Percentiles rank a stretch among this genome's conserved stretches.
Evolutionary conservation across 2,329 filamentous ascomycete species (phyloP).

Genomic region (Teratosphaeria gauchensis): DNA sequence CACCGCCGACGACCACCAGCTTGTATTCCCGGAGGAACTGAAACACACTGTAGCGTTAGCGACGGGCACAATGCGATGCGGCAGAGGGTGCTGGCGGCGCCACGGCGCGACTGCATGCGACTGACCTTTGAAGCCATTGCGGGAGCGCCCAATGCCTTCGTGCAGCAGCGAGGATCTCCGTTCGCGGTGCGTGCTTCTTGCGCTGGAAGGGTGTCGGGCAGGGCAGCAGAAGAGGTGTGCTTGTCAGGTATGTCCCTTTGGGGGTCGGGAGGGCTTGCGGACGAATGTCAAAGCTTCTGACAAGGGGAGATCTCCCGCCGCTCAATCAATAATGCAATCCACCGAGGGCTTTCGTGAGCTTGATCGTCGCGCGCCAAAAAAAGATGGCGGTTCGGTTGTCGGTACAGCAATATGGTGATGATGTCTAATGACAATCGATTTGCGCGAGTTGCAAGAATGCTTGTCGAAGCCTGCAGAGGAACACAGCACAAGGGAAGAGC

Average conservation of each 20-base stretch:
- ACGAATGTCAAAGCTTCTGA: not conserved
- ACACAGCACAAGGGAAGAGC: too few species aligned
- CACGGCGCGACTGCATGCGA: constrained; percentile 7
- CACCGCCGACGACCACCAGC: constrained; percentile 86
- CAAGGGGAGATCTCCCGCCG: not conserved
- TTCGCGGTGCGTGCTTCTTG: not conserved
- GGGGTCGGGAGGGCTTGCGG: not conserved
- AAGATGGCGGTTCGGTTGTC: too few species aligned
- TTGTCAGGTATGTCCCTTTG: not conserved
- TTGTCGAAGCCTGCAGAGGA: too few species aligned
- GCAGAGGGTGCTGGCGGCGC: not conserved
- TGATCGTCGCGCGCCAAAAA: not conserved
- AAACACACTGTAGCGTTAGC: constrained; percentile 6
- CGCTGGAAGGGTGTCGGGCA: not conserved
- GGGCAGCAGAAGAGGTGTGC: not conserved
- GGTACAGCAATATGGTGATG: too few species aligned
- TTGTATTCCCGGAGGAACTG: constrained; percentile 47
- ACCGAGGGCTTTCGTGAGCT: too few species aligned
- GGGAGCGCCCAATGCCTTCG: constrained; percentile 4
- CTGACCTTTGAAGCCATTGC: constrained; percentile 27
- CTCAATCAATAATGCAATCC: not conserved
- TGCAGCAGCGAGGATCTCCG: not conserved
- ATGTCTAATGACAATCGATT: too few species aligned
- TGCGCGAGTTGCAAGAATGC: too few species aligned
- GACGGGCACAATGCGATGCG: not conserved